These are phyloP conservation scores for Petrea volubilis DNA, from an alignment of 257 asterid species.

Conservation along the genomic window DNA sequence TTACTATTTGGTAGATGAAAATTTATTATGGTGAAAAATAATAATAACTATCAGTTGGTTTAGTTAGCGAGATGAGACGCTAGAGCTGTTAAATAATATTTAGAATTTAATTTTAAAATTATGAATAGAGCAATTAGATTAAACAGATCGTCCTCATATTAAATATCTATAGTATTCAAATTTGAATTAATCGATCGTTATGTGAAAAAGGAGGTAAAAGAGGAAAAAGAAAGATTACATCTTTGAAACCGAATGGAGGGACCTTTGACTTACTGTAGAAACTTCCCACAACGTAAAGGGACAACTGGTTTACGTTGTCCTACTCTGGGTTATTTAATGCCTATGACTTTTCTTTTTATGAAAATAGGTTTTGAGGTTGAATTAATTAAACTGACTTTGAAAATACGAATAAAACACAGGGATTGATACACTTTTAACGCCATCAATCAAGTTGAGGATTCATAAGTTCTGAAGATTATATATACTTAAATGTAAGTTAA, in stretches of 20 bases:
- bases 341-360: neutral
- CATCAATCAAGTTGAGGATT: neutral
- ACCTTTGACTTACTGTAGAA: neutral
- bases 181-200: no score
- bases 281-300: neutral
- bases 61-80: no score
- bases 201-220: no score
- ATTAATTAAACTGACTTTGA: neutral
- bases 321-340: neutral
- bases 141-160: no score
- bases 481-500: no score
- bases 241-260: neutral
- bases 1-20: no score
- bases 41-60: no score
- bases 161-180: no score
- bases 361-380: neutral
- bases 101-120: no score
- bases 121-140: no score
- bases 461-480: neutral
- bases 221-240: neutral
- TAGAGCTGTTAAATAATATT: no score
- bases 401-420: neutral
- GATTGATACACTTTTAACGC: neutral
- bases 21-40: no score
- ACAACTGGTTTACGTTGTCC: neutral